These are phyloP conservation scores for Suhomyces guaymorum DNA, from an alignment of 1,139 yeast genomes.

Conservation along the genomic window DNA sequence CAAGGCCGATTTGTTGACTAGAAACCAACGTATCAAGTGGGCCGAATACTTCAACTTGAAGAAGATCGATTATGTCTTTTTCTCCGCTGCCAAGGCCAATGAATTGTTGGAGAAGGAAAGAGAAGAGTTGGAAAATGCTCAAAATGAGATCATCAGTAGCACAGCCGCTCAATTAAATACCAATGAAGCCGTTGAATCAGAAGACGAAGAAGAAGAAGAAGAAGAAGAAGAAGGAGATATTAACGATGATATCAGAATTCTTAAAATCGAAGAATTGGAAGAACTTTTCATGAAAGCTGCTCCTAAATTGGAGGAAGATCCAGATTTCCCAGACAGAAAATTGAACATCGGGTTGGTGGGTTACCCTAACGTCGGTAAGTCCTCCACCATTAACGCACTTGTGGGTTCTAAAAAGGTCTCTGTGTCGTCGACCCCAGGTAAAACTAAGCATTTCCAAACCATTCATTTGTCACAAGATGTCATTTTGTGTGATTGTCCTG, in stretches of 20 bases:
- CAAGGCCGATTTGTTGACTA: constrained; percentile 86
- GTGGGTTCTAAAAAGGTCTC: constrained; percentile 97
- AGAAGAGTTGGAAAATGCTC: constrained; percentile 37
- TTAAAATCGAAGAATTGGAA: constrained; percentile 84
- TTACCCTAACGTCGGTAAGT: constrained; percentile 95
- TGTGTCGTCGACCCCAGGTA: constrained; percentile 98
- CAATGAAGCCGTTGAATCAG: constrained; percentile 15
- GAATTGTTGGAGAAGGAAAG: constrained; percentile 62
- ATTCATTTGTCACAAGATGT: constrained; percentile 81
- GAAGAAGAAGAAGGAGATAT: constrained; percentile 33
- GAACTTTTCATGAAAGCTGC: constrained; percentile 75
- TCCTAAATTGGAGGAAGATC: constrained; percentile 62
- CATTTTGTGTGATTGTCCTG: constrained; percentile 96
- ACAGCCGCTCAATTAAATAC: constrained; percentile 14
- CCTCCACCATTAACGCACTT: constrained; percentile 92
- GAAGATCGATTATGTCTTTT: constrained; percentile 83
- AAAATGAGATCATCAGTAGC: constrained; percentile 16
- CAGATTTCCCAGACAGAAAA: constrained; percentile 59
- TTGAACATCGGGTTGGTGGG: constrained; percentile 95
- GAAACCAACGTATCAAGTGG: constrained; percentile 79
- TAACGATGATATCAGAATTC: constrained; percentile 61
- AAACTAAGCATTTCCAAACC: constrained; percentile 98
- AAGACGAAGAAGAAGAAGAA: constrained; percentile 15
- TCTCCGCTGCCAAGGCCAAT: constrained; percentile 87
- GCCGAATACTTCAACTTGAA: constrained; percentile 72